These are phyloP conservation scores for Eleusine coracana DNA, from an alignment of 176 grass and related monocot species.

Conservation along the genomic window DNA sequence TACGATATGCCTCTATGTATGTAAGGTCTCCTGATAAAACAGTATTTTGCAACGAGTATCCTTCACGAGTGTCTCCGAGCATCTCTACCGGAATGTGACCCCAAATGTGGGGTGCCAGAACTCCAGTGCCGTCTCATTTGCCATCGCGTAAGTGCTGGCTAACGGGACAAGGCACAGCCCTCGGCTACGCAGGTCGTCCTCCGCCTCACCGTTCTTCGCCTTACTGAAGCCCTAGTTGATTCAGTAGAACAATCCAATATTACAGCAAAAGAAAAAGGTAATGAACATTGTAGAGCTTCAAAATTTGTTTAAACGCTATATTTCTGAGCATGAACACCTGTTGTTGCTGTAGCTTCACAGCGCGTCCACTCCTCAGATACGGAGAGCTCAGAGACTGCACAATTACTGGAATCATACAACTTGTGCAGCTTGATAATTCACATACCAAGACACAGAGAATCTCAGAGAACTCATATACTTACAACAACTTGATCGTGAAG, in stretches of 20 bases:
- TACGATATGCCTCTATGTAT: no score
- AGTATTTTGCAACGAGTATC: no score
- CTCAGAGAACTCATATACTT: constrained; percentile 30
- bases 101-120: constrained; percentile 88
- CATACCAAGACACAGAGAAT: no score
- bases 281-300: no score
- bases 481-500: constrained; percentile 89
- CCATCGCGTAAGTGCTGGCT: constrained; percentile 67
- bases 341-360: no score
- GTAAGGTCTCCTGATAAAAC: no score
- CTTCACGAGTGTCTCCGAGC: no score
- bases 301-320: no score
- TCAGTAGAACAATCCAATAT: no score
- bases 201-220: background rate
- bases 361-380: constrained; percentile 29
- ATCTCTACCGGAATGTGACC: constrained; percentile 66
- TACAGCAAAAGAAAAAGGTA: background rate
- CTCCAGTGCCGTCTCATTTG: constrained; percentile 52
- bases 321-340: no score
- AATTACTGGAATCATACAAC: no score
- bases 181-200: constrained; percentile 64
- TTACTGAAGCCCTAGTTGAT: no score
- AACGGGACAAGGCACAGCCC: constrained; percentile 86
- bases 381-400: constrained; percentile 78
- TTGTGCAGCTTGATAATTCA: background rate